Evolutionary conservation across 106 monocot species (phyloP).

Genomic region (Dendrobium catenatum): DNA sequence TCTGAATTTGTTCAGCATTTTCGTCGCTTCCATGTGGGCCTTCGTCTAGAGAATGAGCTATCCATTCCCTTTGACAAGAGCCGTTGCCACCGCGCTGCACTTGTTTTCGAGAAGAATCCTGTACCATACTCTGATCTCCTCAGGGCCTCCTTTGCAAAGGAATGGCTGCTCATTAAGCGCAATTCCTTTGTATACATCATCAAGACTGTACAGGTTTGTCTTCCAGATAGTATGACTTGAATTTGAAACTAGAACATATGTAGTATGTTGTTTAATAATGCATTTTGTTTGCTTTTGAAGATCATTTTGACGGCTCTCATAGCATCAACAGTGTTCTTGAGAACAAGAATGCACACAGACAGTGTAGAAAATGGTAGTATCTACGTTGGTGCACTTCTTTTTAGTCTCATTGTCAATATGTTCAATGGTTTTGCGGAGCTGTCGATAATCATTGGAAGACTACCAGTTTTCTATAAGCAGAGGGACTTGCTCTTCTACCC

Average conservation of each 20-base stretch:
- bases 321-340: conserved; percentile 41
- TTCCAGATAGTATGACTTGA: not conserved
- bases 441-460: conserved; percentile 42
- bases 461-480: conserved; percentile 84
- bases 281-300: conserved; percentile 14
- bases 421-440: conserved; percentile 84
- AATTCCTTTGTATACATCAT: conserved; percentile 67
- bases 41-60: conserved; percentile 40
- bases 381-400: conserved; percentile 67
- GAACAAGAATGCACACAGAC: conserved; percentile 34
- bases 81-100: conserved; percentile 42
- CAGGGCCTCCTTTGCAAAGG: conserved; percentile 55
- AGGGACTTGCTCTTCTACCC: conserved; percentile 71
- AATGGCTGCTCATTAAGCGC: conserved; percentile 73
- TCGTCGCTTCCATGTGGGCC: conserved; percentile 31
- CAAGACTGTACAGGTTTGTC: conserved; percentile 59
- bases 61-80: conserved; percentile 45
- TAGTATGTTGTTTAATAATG: no score
- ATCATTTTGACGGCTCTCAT: conserved; percentile 38
- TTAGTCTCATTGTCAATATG: conserved; percentile 46
- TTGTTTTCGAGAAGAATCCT: conserved; percentile 32
- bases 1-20: conserved; percentile 44
- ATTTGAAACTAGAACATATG: not conserved
- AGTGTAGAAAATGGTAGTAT: conserved; percentile 28
- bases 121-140: conserved; percentile 50